Evolutionary conservation across 768 basidiomycete genomes (phyloP).

Genomic region (Tulasnella sp.): DNA sequence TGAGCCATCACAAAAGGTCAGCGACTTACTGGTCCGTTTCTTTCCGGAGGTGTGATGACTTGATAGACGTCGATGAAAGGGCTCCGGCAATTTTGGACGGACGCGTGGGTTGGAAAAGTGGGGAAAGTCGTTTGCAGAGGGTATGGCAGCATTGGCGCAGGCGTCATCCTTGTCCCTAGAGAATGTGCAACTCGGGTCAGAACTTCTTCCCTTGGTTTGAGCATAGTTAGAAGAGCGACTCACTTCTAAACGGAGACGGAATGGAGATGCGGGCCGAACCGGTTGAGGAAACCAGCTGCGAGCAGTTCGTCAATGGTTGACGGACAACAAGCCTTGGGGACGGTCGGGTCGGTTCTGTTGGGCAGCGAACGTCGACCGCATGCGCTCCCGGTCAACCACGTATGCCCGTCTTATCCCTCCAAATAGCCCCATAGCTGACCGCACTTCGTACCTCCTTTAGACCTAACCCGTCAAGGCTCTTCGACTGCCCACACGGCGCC

Average conservation of each 20-base stretch:
- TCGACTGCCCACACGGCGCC: not conserved
- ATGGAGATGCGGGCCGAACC: conserved; percentile 33
- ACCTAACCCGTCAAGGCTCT: not conserved
- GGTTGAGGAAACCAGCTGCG: conserved; percentile 36
- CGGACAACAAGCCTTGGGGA: conserved; percentile 41
- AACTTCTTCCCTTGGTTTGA: not conserved
- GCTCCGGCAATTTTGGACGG: conserved; percentile 12
- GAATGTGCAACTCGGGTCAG: not conserved
- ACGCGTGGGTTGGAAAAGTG: conserved; percentile 21
- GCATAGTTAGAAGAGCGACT: not conserved
- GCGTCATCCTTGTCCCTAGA: conserved; percentile 3
- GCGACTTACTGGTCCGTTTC: not conserved
- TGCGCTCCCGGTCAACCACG: conserved; percentile 33
- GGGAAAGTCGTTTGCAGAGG: conserved; percentile 6
- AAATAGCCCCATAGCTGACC: not conserved
- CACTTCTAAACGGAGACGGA: conserved; percentile 14
- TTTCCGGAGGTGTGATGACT: too few species aligned
- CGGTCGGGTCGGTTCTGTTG: conserved; percentile 35
- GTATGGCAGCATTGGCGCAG: not conserved
- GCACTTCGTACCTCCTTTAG: not conserved
- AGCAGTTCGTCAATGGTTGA: conserved; percentile 38
- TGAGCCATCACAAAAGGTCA: too few species aligned
- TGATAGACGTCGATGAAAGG: conserved; percentile 19
- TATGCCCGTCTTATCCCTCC: too few species aligned
- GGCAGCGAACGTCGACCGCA: conserved; percentile 20